Evolutionary conservation across 192 early-diverging fungal genomes (phyloP), one percentile per base, ranked within the genome.

Genomic region (Jimgerdemannia flammicorona): DNA sequence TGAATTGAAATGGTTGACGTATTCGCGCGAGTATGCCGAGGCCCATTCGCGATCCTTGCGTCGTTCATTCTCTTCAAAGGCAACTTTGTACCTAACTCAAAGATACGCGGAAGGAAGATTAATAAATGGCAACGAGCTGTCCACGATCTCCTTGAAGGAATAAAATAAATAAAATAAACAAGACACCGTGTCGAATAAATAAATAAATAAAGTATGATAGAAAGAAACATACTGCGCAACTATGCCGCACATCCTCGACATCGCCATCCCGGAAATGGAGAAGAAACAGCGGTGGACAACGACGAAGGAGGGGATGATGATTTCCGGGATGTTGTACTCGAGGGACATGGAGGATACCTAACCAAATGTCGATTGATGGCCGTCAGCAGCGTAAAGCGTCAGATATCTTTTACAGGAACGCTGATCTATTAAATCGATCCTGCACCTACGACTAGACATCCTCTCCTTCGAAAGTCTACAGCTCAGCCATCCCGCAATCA

Each of bases 1-100:
- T 11, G 84, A 82, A 77, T 88, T 88, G 70, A 88, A 88, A 43
- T 76, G 76, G 59, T 83, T 76, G 29, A 88, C 77, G 68, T 85
- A 83, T 4, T 81, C 78, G 40, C 77, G 71, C 39, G 72, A 70
- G 54, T 84, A 67, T 78, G 75, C 42, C 67, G 78, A 19, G 59
- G 73, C 40, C 83, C 79, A 71, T 40, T 77, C 70, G 10, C 67
- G 69, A 17, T 29, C 49, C 29, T 74, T 71, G 19, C 67, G 19
- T n/a, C 75, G 59, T 9, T 86, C 83, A 66, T 75, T 82, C 2
- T 73, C 75, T 66, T 85, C 76, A 74, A 85, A 86, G 0, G 85
- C 81, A 39, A 73, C 59, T 43, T 86, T 80, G 72, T 81, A 81
- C n/a, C 75, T 77, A 42, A 8, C 29, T 43, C n/a, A 19, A 39